Evolutionary conservation across 345 rosid genomes (phyloP).

Genomic region (Populus euphratica): DNA sequence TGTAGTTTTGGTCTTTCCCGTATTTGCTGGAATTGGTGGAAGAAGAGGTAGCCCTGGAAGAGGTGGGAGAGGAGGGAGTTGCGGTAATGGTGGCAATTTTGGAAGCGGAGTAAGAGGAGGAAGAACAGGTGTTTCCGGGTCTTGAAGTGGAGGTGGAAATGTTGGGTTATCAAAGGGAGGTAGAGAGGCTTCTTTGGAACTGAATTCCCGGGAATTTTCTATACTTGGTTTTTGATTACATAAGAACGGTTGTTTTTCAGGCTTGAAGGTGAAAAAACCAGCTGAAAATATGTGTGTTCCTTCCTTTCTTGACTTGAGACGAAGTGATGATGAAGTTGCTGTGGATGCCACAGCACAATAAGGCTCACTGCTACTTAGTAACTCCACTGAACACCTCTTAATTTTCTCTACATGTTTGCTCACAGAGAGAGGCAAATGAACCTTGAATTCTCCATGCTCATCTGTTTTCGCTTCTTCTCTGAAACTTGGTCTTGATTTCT

Average conservation of each 20-base stretch:
- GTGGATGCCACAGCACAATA: constrained; percentile 68
- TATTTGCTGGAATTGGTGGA: constrained; percentile 41
- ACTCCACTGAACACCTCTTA: constrained; percentile 61
- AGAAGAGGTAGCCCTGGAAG: constrained; percentile 37
- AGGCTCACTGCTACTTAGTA: constrained; percentile 69
- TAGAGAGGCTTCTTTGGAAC: constrained; percentile 5
- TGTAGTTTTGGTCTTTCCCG: constrained; percentile 6
- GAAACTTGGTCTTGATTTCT: constrained; percentile 40
- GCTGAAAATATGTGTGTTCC: constrained; percentile 73
- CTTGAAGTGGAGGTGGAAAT: constrained; percentile 45
- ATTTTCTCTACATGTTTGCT: constrained; percentile 64
- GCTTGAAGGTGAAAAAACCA: constrained; percentile 89
- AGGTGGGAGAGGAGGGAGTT: constrained; percentile 47
- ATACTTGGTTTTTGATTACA: constrained; percentile 58
- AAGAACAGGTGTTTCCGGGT: constrained; percentile 27
- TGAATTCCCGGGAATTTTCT: constrained; percentile 9
- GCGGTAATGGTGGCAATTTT: constrained; percentile 44
- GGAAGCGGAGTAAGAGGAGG: constrained; percentile 46
- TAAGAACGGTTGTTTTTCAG: constrained; percentile 48
- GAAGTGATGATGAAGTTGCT: constrained; percentile 58
- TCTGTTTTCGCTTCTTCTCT: constrained; percentile 63
- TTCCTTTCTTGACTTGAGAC: constrained; percentile 44
- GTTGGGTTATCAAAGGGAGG: constrained; percentile 10
- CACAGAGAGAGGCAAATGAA: constrained; percentile 57
- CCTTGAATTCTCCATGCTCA: constrained; percentile 61